A percentile compares a stretch with the other conserved stretches of the same genome.
Conservation (phyloP, 2,329 filamentous ascomycete species). For the Exophiala lecanii-corni region DNA sequence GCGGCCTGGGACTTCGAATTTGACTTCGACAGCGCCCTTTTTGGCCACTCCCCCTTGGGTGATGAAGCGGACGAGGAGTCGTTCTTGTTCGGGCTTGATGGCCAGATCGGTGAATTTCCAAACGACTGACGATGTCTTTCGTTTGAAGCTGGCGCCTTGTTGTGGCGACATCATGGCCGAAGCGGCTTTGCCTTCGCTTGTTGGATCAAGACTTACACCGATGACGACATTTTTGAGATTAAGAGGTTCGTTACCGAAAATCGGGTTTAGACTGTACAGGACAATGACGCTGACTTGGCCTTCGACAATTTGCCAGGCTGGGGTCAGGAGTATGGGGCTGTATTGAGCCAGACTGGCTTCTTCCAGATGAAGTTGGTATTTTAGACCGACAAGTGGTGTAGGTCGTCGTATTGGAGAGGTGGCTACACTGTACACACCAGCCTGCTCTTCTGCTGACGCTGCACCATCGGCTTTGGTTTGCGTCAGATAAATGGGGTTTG, state of each 20-base stretch:
- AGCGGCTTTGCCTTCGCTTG: constrained; percentile 41
- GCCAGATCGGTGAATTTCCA: constrained; percentile 48
- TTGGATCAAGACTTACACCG: constrained; percentile 45
- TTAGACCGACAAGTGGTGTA: constrained; percentile 69
- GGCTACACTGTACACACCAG: constrained; percentile 76
- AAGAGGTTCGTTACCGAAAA: constrained; percentile 47
- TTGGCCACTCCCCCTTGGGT: constrained; percentile 64
- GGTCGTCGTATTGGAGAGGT: constrained; percentile 66
- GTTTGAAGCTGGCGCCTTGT: constrained; percentile 40
- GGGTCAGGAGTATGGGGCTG: constrained; percentile 68
- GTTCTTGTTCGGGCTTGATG: constrained; percentile 53
- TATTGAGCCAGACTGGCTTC: constrained; percentile 52
- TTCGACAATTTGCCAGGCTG: constrained; percentile 77
- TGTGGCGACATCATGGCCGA: constrained; percentile 45
- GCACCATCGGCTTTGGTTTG: constrained; percentile 12
- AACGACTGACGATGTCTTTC: constrained; percentile 42
- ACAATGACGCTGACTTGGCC: constrained; percentile 83
- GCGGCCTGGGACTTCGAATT: constrained; percentile 66
- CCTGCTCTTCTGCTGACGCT: constrained; percentile 41
- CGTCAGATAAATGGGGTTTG: constrained; percentile 85
- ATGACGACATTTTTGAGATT: constrained; percentile 74
- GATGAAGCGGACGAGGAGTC: constrained; percentile 77
- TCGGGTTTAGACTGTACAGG: constrained; percentile 77
- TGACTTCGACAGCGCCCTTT: constrained; percentile 73
- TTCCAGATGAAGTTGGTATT: constrained; percentile 79